Evolutionary conservation across 768 basidiomycete genomes (phyloP).

Genomic region (Cubamyces sp.): DNA sequence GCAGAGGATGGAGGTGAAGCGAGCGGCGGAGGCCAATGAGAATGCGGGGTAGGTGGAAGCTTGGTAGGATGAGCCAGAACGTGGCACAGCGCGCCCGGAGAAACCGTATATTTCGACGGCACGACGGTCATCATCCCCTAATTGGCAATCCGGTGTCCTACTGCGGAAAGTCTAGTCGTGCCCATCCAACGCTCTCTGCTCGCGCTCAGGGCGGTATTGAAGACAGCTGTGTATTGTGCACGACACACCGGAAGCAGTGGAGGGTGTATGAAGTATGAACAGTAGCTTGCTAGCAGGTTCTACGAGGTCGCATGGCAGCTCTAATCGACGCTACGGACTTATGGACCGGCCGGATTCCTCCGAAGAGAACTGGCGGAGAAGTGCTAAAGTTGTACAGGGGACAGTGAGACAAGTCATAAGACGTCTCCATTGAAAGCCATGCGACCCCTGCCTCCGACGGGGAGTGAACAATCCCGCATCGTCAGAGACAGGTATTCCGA

Average conservation of each 20-base stretch:
- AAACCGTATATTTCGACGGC: slow-evolving; percentile 14
- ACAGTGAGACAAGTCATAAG: too few relatives aligned
- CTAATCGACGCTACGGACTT: background rate
- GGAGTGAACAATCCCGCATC: too few relatives aligned
- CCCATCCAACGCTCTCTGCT: too few relatives aligned
- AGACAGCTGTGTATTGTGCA: too few relatives aligned
- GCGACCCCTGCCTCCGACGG: too few relatives aligned
- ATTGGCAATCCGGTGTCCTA: slow-evolving; percentile 14
- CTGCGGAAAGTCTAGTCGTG: slow-evolving; percentile 8
- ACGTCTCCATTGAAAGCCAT: too few relatives aligned
- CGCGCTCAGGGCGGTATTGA: too few relatives aligned
- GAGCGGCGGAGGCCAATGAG: background rate
- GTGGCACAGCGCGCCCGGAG: slow-evolving; percentile 18
- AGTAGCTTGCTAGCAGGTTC: background rate
- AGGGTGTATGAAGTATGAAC: too few relatives aligned
- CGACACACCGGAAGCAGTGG: too few relatives aligned
- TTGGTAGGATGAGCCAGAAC: slow-evolving; percentile 4
- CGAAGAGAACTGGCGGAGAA: background rate
- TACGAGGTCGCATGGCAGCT: background rate
- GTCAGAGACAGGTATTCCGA: too few relatives aligned
- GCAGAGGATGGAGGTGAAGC: background rate
- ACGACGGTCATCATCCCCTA: slow-evolving; percentile 4
- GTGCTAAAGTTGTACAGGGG: too few relatives aligned
- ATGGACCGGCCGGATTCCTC: background rate
- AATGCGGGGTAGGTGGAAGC: slow-evolving; percentile 6